Conservation (phyloP, 768 basidiomycete genomes). For the Lentinula edodes region DNA sequence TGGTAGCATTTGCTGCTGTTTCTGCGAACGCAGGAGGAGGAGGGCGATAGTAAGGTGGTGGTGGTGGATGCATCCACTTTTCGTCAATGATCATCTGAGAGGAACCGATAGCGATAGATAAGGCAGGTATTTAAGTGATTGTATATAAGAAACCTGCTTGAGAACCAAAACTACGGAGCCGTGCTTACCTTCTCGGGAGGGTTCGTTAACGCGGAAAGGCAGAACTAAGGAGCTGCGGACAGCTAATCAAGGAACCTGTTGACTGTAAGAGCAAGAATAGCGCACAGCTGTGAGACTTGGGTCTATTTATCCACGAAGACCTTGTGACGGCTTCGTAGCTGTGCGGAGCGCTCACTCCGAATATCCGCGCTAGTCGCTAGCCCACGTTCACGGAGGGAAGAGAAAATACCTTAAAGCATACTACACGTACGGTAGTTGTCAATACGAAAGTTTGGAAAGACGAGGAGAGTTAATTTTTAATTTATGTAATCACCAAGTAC, state of each 20-base stretch:
- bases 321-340: neutral
- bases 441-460: too few relatives aligned
- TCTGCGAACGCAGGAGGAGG: neutral
- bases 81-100: slow-evolving; percentile 8
- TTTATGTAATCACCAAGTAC: too few relatives aligned
- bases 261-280: neutral
- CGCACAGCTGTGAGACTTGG: neutral
- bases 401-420: too few relatives aligned
- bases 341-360: too few relatives aligned
- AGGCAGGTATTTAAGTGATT: neutral
- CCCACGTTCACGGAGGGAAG: too few relatives aligned
- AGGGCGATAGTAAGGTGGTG: slow-evolving; percentile 3
- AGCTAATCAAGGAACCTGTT: neutral
- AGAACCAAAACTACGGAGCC: neutral
- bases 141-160: neutral
- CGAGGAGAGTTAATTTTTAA: too few relatives aligned
- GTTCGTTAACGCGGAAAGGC: neutral
- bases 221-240: neutral
- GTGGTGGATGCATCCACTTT: slow-evolving; percentile 7
- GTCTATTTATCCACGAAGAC: neutral
- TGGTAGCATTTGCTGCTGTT: neutral
- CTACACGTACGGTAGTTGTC: too few relatives aligned
- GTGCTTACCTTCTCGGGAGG: neutral
- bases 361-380: too few relatives aligned
- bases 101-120: neutral